Base-by-base conservation (phyloP, 2,329 filamentous ascomycete genomes). In the Clathrospora elynae region DNA sequence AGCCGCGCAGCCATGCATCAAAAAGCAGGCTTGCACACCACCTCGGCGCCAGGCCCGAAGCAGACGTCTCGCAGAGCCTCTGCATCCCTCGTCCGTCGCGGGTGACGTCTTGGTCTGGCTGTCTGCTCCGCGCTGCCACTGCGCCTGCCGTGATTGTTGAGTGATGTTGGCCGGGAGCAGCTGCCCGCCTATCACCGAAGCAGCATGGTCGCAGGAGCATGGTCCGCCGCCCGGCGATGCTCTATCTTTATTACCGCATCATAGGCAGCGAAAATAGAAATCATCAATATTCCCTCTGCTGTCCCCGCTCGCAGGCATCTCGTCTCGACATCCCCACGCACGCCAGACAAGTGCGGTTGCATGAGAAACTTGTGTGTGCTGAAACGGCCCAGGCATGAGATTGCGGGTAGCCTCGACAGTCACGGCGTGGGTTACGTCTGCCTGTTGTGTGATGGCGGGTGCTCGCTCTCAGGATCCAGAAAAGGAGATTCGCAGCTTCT, bases 191-290 rank as follows among this genome's bases (percentile, higher is more conserved):
- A 42, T 33, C 32, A 35, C 52, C 24, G 35, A 46, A 42, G 22
- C 14, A 47, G 51, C 33, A 31, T 50, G 49, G 47, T 17, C 20
- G n/a, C n/a, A n/a, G n/a, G n/a, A n/a, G n/a, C n/a, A n/a, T n/a
- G n/a, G n/a, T n/a, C n/a, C n/a, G n/a, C n/a, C n/a, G n/a, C n/a
- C n/a, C n/a, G n/a, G n/a, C n/a, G n/a, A n/a, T n/a, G n/a, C n/a
- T n/a, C n/a, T n/a, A n/a, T 36, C 38, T 29, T 32, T 43, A 53
- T 52, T 52, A 52, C 55, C 47, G 34, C 51, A 46, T 54, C 48
- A 51, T 46, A 28, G 33, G 26, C 32, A 17, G 33, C 30, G 33
- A 45, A 26, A 46, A 53, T 53, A 39, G 40, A 40, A 16, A 12
- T 33, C 22, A 13, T 17, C 14, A 10, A n/a, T 19, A 6, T 20